Evolutionary conservation across 31 red algal species (phyloP).

Genomic region (Asparagopsis taxiformis): DNA sequence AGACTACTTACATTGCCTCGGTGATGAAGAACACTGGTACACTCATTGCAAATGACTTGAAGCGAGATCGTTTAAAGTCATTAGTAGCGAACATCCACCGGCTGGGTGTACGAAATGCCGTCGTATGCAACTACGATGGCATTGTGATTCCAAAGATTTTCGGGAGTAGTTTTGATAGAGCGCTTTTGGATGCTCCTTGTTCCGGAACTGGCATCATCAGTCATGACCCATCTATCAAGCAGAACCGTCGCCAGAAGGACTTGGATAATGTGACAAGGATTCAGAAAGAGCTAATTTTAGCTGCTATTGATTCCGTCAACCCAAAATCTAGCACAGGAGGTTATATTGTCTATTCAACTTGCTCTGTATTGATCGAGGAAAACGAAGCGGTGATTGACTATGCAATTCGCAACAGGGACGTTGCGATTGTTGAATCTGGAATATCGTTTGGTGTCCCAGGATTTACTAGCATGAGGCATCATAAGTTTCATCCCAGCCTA

Average conservation of each 20-base stretch:
- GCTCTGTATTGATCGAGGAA: slow-evolving; percentile 95
- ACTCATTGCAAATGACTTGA: slow-evolving; percentile 92
- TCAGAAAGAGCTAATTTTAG: slow-evolving; percentile 93
- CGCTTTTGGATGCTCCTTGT: slow-evolving; percentile 97
- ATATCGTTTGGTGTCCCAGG: slow-evolving; percentile 89
- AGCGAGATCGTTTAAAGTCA: slow-evolving; percentile 85
- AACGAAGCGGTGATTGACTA: slow-evolving; percentile 95
- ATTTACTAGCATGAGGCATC: slow-evolving; percentile 71
- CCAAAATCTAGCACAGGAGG: slow-evolving; percentile 78
- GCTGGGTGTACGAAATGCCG: slow-evolving; percentile 79
- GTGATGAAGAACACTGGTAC: slow-evolving; percentile 90
- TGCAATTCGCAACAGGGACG: slow-evolving; percentile 75
- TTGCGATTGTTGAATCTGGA: slow-evolving; percentile 80
- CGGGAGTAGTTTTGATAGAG: slow-evolving; percentile 84
- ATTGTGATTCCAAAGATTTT: slow-evolving; percentile 66
- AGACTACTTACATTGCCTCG: slow-evolving; percentile 88
- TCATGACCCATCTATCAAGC: slow-evolving; percentile 89
- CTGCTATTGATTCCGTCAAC: slow-evolving; percentile 94
- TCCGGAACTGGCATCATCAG: slow-evolving; percentile 96
- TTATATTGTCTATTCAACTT: slow-evolving; percentile 97
- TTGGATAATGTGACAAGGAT: slow-evolving; percentile 74
- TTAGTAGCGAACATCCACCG: slow-evolving; percentile 94
- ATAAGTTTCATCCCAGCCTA: slow-evolving; percentile 81
- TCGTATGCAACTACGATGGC: slow-evolving; percentile 93
- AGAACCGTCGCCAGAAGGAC: slow-evolving; percentile 68